phyloP scores from a whole-genome alignment of 2,329 filamentous ascomycete genomes.

The Acrodontium crateriforme region DNA sequence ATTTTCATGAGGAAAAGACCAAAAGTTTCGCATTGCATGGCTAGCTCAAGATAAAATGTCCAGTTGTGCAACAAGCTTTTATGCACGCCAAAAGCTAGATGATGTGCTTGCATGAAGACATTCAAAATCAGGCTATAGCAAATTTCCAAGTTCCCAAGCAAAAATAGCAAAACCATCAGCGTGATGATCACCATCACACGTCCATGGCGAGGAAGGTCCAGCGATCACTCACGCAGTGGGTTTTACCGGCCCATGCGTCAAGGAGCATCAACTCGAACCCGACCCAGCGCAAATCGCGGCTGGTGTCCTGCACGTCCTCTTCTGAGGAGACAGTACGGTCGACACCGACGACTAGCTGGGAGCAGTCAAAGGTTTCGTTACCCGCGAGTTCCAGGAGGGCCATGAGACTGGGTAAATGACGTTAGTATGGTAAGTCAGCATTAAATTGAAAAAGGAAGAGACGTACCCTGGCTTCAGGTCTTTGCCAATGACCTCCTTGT shows the following conservation, averaged over 20 bases:
- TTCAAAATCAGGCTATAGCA: no score
- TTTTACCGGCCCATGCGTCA: constrained; percentile 50
- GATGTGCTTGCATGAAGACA: no score
- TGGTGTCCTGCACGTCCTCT: constrained; percentile 50
- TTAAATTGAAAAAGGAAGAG: constrained; percentile 2
- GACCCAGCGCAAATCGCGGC: constrained; percentile 82
- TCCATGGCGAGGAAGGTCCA: constrained; percentile 91
- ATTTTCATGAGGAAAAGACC: no score
- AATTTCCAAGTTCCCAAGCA: not conserved
- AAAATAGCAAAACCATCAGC: constrained; percentile 1
- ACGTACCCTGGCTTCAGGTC: constrained; percentile 81
- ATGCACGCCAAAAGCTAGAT: no score
- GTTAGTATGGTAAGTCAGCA: constrained; percentile 5
- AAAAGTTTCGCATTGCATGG: no score
- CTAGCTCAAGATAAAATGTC: no score
- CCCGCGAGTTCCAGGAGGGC: constrained; percentile 80
- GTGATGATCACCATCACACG: constrained; percentile 36
- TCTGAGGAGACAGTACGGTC: constrained; percentile 55
- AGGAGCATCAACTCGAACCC: constrained; percentile 76
- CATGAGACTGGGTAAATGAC: constrained; percentile 50
- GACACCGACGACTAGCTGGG: constrained; percentile 65
- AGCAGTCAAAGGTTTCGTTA: constrained; percentile 55
- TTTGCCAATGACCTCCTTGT: constrained; percentile 54
- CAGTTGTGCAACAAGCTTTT: no score
- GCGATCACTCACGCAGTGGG: constrained; percentile 52